Percentiles rank a stretch among this genome's conserved stretches.
These are phyloP conservation scores for Mycosphaerella sp. DNA, from an alignment of 2,329 filamentous ascomycete species.

Conservation along the genomic window DNA sequence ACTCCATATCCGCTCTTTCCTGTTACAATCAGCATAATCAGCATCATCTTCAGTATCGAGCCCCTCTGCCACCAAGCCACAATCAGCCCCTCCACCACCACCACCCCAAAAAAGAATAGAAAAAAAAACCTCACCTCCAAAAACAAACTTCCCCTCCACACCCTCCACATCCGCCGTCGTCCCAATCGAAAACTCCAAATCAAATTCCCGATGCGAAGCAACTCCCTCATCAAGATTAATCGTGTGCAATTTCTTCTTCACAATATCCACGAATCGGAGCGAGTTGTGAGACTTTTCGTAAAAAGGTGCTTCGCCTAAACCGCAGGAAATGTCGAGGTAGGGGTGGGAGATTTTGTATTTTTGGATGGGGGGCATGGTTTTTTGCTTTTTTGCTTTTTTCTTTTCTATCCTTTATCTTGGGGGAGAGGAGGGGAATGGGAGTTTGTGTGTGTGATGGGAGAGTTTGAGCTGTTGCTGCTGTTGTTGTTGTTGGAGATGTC, in stretches of 20 bases:
- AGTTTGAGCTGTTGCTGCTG: too few relatives aligned
- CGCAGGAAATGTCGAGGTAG: slow-evolving; percentile 57
- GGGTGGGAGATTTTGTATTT: slow-evolving; percentile 37
- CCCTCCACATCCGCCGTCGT: slow-evolving; percentile 68
- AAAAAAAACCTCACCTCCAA: slow-evolving; percentile 43
- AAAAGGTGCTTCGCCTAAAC: slow-evolving; percentile 67
- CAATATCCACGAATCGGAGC: slow-evolving; percentile 78
- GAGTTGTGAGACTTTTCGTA: slow-evolving; percentile 60
- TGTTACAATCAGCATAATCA: slow-evolving; percentile 22
- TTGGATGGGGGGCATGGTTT: slow-evolving; percentile 30
- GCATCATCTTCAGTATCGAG: too few relatives aligned
- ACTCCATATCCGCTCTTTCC: slow-evolving; percentile 76
- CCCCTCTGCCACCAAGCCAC: too few relatives aligned
- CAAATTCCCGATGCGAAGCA: slow-evolving; percentile 48
- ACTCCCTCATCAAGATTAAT: slow-evolving; percentile 60
- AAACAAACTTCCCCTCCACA: slow-evolving; percentile 57
- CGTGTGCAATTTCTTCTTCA: slow-evolving; percentile 64
- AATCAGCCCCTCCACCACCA: too few relatives aligned
- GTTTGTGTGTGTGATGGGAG: too few relatives aligned
- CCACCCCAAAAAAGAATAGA: too few relatives aligned
- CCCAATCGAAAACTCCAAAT: slow-evolving; percentile 53
- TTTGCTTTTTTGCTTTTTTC: background rate
- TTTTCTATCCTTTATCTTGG: too few relatives aligned
- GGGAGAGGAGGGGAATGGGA: too few relatives aligned
- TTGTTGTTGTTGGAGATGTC: too few relatives aligned